These are phyloP conservation scores for Fraxinus xanthoxyloides DNA, from an alignment of 305 asterid genomes.

Conservation along the genomic window DNA sequence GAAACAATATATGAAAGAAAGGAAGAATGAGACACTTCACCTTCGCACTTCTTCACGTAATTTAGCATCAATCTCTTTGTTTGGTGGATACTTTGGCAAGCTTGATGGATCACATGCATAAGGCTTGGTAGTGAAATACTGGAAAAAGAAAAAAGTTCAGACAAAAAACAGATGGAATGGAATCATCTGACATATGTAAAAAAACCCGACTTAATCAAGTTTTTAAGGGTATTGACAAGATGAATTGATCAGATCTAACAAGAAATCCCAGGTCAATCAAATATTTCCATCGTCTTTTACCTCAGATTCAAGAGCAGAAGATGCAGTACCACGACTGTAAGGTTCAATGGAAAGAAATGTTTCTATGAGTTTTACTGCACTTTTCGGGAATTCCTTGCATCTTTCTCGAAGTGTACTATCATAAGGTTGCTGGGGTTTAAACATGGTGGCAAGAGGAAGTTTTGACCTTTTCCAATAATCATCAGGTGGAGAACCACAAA, in stretches of 20 bases:
- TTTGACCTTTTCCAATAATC: slow-evolving; percentile 75
- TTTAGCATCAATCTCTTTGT: slow-evolving; percentile 93
- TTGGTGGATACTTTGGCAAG: slow-evolving; percentile 84
- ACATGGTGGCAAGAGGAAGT: slow-evolving; percentile 81
- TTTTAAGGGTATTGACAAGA: not conserved
- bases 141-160: slow-evolving; percentile 10
- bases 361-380: slow-evolving; percentile 64
- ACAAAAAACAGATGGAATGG: not conserved
- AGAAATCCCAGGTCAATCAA: not conserved
- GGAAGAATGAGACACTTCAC: slow-evolving; percentile 29
- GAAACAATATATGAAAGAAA: not conserved
- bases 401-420: slow-evolving; percentile 72
- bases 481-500: slow-evolving; percentile 79
- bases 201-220: not conserved
- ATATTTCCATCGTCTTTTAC: slow-evolving; percentile 26
- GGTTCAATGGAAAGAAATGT: slow-evolving; percentile 75
- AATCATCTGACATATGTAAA: not conserved
- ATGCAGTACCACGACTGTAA: slow-evolving; percentile 64
- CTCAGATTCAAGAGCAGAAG: slow-evolving; percentile 68
- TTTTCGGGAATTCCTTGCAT: slow-evolving; percentile 74
- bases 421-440: slow-evolving; percentile 82
- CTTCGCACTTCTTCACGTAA: slow-evolving; percentile 69
- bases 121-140: slow-evolving; percentile 76
- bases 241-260: not conserved
- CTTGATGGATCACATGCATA: slow-evolving; percentile 79